Evolutionary conservation across 2,329 filamentous ascomycete genomes (phyloP).

Genomic region (Hypomyces rosellus): DNA sequence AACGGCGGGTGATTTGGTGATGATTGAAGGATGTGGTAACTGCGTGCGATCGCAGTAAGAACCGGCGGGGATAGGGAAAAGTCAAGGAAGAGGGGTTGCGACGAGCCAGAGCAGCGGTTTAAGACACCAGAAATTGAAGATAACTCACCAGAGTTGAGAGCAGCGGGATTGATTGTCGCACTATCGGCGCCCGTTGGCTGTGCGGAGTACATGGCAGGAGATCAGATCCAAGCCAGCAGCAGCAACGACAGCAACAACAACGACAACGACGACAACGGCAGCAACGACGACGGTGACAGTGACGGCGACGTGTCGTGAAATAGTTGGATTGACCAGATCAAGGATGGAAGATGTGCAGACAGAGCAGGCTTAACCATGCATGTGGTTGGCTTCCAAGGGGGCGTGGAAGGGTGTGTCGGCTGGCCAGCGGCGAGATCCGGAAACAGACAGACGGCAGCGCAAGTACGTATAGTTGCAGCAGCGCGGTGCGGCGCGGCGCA

Average conservation of each 20-base stretch:
- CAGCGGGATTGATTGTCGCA: constrained; percentile 87
- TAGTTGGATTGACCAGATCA: constrained; percentile 45
- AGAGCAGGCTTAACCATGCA: constrained; percentile 42
- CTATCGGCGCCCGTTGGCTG: constrained; percentile 69
- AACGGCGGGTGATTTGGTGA: not conserved
- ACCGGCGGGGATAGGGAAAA: not conserved
- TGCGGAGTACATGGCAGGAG: constrained; percentile 32
- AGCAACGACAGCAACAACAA: constrained; percentile 10
- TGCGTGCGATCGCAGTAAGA: not conserved
- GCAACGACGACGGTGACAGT: constrained; percentile 33
- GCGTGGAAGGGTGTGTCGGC: constrained; percentile 17
- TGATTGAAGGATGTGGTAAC: not conserved
- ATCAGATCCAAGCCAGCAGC: constrained; percentile 18
- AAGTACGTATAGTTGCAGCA: not conserved
- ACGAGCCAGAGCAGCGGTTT: not conserved
- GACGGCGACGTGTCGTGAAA: constrained; percentile 57
- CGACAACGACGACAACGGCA: constrained; percentile 8
- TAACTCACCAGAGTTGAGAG: constrained; percentile 70
- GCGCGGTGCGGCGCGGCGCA: constrained; percentile 8
- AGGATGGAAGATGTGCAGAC: constrained; percentile 36
- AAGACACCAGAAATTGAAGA: constrained; percentile 5
- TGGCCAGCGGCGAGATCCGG: constrained; percentile 10
- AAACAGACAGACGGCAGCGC: constrained; percentile 1
- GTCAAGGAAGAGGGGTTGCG: constrained; percentile 5
- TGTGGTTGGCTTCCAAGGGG: constrained; percentile 36